Percentiles rank a stretch among this genome's conserved stretches.
Evolutionary conservation across 2,329 filamentous ascomycete species (phyloP).

Genomic region (Fusarium torreyae): DNA sequence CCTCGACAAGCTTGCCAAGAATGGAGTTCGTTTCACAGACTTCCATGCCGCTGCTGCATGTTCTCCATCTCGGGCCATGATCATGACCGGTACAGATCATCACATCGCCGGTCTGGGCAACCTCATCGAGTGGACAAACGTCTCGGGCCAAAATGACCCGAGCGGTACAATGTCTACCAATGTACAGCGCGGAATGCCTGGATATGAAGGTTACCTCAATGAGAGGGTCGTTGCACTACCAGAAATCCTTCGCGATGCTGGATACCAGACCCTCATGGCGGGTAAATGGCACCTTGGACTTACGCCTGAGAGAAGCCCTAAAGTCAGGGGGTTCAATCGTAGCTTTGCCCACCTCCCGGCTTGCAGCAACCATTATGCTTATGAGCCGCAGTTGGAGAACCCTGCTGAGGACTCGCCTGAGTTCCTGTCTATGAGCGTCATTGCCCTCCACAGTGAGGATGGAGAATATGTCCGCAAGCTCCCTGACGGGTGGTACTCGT

Average conservation of each 20-base stretch:
- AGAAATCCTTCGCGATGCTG: conserved; percentile 3
- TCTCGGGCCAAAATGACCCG: no score
- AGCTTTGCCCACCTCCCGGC: conserved; percentile 59
- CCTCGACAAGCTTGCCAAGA: conserved; percentile 54
- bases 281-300: conserved; percentile 16
- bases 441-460: not conserved
- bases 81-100: conserved; percentile 66
- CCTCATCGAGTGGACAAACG: conserved; percentile 47
- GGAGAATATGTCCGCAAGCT: not conserved
- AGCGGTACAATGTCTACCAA: no score
- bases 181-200: not conserved
- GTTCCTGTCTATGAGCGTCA: no score
- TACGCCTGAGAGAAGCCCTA: not conserved
- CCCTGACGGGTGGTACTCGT: not conserved
- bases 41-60: conserved; percentile 77
- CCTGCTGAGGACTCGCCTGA: no score
- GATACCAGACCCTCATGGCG: conserved; percentile 10
- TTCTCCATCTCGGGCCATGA: conserved; percentile 76
- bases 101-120: conserved; percentile 65
- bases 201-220: not conserved
- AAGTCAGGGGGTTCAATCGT: not conserved
- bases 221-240: conserved; percentile 4
- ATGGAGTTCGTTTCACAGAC: conserved; percentile 70
- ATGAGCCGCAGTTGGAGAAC: not conserved
- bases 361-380: conserved; percentile 66